These are phyloP conservation scores for Phyllosticta citribraziliensis DNA, from an alignment of 2,329 filamentous ascomycete species.

Conservation along the genomic window DNA sequence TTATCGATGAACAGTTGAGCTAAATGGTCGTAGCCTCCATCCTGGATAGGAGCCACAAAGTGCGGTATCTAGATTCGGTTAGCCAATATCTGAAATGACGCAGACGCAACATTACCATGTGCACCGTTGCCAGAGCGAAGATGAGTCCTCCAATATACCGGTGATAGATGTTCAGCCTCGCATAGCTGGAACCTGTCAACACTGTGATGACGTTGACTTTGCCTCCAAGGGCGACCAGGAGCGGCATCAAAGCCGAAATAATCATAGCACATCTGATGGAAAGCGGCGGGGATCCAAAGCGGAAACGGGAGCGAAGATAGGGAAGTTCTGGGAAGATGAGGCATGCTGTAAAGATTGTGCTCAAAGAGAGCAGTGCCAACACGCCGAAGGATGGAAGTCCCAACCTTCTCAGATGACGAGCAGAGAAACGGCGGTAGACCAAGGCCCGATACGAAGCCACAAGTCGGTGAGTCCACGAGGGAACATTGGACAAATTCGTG, in stretches of 20 bases:
- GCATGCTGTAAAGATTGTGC: constrained; percentile 13
- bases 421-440: constrained; percentile 15
- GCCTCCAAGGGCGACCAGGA: constrained; percentile 19
- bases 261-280: constrained; percentile 19
- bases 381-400: constrained; percentile 15
- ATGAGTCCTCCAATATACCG: constrained; percentile 15
- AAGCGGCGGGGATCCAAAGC: constrained; percentile 18
- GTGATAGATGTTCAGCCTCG: constrained; percentile 22
- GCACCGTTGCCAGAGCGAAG: constrained; percentile 17
- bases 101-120: constrained; percentile 13
- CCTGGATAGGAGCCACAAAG: constrained; percentile 15
- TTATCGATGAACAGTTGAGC: constrained; percentile 13
- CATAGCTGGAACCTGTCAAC: constrained; percentile 21
- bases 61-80: constrained; percentile 15
- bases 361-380: constrained; percentile 12
- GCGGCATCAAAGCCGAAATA: constrained; percentile 19
- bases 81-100: neutral
- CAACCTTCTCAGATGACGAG: constrained; percentile 8
- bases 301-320: constrained; percentile 14
- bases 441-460: constrained; percentile 11
- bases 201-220: constrained; percentile 23
- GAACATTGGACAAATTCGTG: neutral
- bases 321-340: constrained; percentile 15
- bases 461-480: constrained; percentile 2
- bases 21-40: constrained; percentile 15